Evolutionary conservation across 345 rosid species (phyloP), one percentile per base, ranked within the genome.

Genomic region (Theobroma cacao): DNA sequence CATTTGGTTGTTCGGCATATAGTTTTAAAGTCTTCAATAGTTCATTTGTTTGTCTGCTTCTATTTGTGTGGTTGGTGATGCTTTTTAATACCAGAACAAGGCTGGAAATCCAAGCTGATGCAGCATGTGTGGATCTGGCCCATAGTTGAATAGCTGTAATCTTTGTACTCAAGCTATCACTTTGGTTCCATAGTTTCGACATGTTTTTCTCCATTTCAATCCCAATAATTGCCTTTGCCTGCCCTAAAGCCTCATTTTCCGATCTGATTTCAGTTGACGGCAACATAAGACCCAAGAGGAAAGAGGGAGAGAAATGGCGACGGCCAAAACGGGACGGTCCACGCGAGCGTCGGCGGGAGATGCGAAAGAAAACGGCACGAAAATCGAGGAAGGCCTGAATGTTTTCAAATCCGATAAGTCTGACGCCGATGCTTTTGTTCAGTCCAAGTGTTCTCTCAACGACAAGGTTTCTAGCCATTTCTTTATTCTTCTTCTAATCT

Each of bases 381-480:
- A 86, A 82, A 83, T 90, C 56, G 98, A 97, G 79, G 99, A 94
- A 88, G 98, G 96, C 30, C 87, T 97, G 70, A 83, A 74, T 73
- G 84, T 88, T 10, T 97, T 97, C 93, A 94, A 90, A 93, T 90
- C 99, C 68, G 98, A 94, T 50, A 90, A 81, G 83, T 97, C 93
- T 86, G 94, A 97, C 80, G 96, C 98, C 81, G 97, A 94, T 45
- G 86, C 91, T 75, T 97, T 85, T 85, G 92, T 97, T 65, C 97
- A 93, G 88, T 88, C 99, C 78, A 97, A 93, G 86, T 94, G 98
- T 83, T 86, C 98, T 53, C 94, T 97, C 84, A 91, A 89, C 89
- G 99, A 97, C 75, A 97, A 94, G 98, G 99, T 96, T 50, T 53
- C 12, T 17, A 4, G 17, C 1, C n/a, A n/a, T n/a, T 66, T 34